These are phyloP conservation scores for Teunomyces gatunensis DNA, from an alignment of 805 yeast genomes.

Conservation along the genomic window DNA sequence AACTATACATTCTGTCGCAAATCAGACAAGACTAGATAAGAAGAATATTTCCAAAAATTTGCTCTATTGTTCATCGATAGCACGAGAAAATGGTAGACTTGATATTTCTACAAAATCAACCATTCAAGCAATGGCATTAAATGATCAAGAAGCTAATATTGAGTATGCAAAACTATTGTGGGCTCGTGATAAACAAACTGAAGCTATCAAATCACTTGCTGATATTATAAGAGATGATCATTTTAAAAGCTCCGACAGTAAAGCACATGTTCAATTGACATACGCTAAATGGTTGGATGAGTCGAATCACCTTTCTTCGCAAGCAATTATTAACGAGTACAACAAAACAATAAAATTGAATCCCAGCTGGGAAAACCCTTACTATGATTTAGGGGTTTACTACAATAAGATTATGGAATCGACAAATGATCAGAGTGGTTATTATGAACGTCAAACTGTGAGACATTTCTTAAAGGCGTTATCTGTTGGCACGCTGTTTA, in stretches of 20 bases:
- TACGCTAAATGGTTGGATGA: conserved; percentile 87
- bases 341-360: conserved; percentile 53
- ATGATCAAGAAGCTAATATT: conserved; percentile 50
- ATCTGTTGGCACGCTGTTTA: conserved; percentile 58
- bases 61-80: conserved; percentile 58
- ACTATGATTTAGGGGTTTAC: conserved; percentile 76
- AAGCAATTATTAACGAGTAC: conserved; percentile 69
- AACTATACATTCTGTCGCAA: conserved; percentile 55
- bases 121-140: conserved; percentile 52
- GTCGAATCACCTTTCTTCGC: conserved; percentile 79
- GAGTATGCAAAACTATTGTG: conserved; percentile 83
- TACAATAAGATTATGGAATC: conserved; percentile 75
- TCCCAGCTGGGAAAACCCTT: conserved; percentile 70
- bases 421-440: conserved; percentile 48
- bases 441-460: conserved; percentile 54
- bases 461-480: conserved; percentile 58
- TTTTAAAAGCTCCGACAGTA: conserved; percentile 14
- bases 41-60: conserved; percentile 48
- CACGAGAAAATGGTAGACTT: conserved; percentile 64
- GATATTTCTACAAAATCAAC: conserved; percentile 72
- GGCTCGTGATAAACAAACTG: conserved; percentile 84
- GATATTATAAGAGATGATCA: conserved; percentile 31
- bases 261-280: conserved; percentile 58
- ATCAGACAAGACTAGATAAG: conserved; percentile 21
- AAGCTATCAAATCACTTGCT: conserved; percentile 69